A percentile compares a stretch with the other conserved stretches of the same genome.
Conservation (phyloP, 257 asterid species). For the Apocynum venetum region DNA sequence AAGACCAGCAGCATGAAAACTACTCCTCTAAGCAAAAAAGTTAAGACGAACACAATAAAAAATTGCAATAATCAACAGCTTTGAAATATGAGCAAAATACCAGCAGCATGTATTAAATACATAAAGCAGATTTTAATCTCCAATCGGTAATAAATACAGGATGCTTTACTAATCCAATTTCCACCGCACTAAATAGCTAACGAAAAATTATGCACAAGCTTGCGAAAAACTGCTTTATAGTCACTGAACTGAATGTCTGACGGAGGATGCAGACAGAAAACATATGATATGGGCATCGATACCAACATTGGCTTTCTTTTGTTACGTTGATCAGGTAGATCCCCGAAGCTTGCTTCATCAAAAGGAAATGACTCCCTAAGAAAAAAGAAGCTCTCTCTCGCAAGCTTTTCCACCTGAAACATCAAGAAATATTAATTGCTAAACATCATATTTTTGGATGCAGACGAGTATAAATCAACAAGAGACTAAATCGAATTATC, state of each 20-base stretch:
- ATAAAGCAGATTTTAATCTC: too few species aligned
- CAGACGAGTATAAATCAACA: neutral
- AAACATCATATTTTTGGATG: neutral
- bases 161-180: neutral
- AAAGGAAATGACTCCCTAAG: slow-evolving; percentile 61
- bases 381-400: slow-evolving; percentile 68
- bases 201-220: slow-evolving; percentile 20
- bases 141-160: neutral
- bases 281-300: slow-evolving; percentile 63
- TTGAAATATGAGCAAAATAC: too few species aligned
- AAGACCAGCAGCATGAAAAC: too few species aligned
- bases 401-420: slow-evolving; percentile 77
- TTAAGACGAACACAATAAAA: too few species aligned
- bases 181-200: neutral
- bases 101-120: too few species aligned
- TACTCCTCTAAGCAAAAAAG: too few species aligned
- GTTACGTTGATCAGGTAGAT: slow-evolving; percentile 40
- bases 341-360: slow-evolving; percentile 68
- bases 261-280: slow-evolving; percentile 57
- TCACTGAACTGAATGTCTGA: slow-evolving; percentile 31
- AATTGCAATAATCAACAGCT: too few species aligned
- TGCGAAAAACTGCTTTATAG: slow-evolving; percentile 19
- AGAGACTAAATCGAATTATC: neutral
- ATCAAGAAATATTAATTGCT: slow-evolving; percentile 5
- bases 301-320: slow-evolving; percentile 39